Conservation (phyloP, 108 stramenopile species). For the Cylindrotheca closterium region DNA sequence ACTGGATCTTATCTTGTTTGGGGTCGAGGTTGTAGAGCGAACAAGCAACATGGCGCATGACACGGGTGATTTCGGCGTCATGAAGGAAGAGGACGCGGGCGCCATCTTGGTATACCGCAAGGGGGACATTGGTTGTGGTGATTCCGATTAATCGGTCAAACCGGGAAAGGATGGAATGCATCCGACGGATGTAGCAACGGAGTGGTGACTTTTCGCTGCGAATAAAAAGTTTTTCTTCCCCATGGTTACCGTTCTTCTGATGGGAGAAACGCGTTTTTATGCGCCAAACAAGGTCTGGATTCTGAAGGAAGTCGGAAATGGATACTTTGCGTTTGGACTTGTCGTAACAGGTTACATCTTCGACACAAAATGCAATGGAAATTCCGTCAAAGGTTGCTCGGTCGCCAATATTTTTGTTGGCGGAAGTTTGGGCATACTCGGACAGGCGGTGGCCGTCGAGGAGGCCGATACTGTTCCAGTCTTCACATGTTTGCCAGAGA, state of each 20-base stretch:
- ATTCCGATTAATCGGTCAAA: not conserved
- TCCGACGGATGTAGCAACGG: not conserved
- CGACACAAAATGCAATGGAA: not conserved
- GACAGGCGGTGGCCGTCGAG: not conserved
- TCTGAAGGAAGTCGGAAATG: not conserved
- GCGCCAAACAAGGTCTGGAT: not conserved
- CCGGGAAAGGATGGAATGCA: not conserved
- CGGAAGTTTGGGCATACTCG: not conserved
- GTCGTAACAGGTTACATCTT: not conserved
- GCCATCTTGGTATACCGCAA: not conserved
- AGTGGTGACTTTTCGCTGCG: not conserved
- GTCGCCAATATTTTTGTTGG: not conserved
- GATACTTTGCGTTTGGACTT: not conserved
- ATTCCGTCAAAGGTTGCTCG: not conserved
- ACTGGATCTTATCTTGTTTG: too few relatives aligned
- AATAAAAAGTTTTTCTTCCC: not conserved
- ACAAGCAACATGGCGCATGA: too few relatives aligned
- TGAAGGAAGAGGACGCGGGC: too few relatives aligned
- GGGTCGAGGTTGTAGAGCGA: too few relatives aligned
- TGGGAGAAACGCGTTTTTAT: not conserved
- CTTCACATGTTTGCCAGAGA: not conserved
- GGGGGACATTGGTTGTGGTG: not conserved
- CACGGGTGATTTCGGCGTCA: too few relatives aligned
- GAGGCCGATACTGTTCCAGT: not conserved
- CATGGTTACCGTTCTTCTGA: slow-evolving; percentile 2